Conservation (phyloP, 495 filamentous ascomycete genomes). For the Astrothelium macrocarpum region DNA sequence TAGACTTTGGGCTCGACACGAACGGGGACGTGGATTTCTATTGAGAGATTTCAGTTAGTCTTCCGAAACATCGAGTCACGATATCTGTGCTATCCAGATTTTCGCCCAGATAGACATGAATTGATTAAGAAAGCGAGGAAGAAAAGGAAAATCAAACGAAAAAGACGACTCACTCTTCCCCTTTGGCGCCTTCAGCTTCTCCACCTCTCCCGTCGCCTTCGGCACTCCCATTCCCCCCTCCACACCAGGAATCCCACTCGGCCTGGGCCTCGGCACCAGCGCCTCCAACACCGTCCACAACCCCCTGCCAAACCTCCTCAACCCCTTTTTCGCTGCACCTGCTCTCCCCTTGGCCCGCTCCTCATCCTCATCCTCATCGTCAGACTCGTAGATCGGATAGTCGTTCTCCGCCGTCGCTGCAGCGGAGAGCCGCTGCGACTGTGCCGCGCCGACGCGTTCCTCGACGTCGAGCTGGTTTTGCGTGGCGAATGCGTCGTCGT, state of each 20-base stretch:
- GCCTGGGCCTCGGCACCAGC: constrained; percentile 49
- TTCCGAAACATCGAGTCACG: no score
- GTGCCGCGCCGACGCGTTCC: constrained; percentile 48
- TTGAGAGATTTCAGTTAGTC: constrained; percentile 16
- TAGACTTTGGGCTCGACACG: constrained; percentile 96
- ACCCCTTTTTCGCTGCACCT: constrained; percentile 50
- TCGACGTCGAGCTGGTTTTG: constrained; percentile 59
- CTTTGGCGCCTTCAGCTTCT: constrained; percentile 74
- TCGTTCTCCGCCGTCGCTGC: constrained; percentile 46
- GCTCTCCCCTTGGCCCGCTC: constrained; percentile 58
- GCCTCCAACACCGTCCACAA: constrained; percentile 39
- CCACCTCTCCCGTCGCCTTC: constrained; percentile 40
- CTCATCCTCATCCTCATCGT: constrained; percentile 67
- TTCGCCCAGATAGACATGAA: not conserved
- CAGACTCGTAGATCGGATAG: constrained; percentile 87
- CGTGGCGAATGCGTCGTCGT: constrained; percentile 34
- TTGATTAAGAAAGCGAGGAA: not conserved
- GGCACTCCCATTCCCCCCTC: constrained; percentile 39
- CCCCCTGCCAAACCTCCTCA: constrained; percentile 33
- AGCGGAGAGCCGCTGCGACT: constrained; percentile 39
- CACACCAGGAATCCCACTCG: constrained; percentile 49
- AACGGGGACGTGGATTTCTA: constrained; percentile 81
- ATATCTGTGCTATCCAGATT: no score
- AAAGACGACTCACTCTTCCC: constrained; percentile 58
- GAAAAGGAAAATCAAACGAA: constrained; percentile 1